phyloP scores from a whole-genome alignment of 345 rosid genomes.

The Barbarea vulgaris region DNA sequence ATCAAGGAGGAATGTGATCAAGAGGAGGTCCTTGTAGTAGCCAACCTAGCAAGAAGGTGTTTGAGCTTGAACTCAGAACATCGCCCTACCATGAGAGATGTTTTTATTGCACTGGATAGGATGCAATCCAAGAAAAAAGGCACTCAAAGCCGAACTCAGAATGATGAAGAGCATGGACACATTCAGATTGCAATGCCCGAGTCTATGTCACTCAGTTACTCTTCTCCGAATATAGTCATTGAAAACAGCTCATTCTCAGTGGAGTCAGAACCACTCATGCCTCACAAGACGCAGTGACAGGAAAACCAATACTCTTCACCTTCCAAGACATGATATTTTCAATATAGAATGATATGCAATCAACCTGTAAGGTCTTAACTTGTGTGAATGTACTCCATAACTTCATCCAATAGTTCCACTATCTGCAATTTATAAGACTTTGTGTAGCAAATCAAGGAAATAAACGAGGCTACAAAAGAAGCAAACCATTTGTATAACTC shows the following conservation, averaged over 20 bases:
- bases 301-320: background rate
- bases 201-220: constrained; percentile 15
- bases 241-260: constrained; percentile 27
- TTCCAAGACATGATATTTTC: background rate
- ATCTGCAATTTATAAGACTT: background rate
- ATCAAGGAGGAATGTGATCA: constrained; percentile 19
- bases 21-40: constrained; percentile 41
- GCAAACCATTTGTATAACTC: constrained; percentile 2
- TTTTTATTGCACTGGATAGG: constrained; percentile 30
- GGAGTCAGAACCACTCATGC: constrained; percentile 2
- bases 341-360: background rate
- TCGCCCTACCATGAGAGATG: constrained; percentile 53
- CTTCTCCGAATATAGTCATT: constrained; percentile 8
- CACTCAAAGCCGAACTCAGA: constrained; percentile 6
- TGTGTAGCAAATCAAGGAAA: background rate
- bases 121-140: constrained; percentile 25
- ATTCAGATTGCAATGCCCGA: background rate
- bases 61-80: constrained; percentile 39
- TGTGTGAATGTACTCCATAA: background rate
- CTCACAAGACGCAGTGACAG: constrained; percentile 29
- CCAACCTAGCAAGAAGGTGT: constrained; percentile 46
- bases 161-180: constrained; percentile 14
- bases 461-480: background rate
- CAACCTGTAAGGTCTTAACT: background rate
- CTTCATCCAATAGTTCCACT: background rate